phyloP scores from a whole-genome alignment of 129 eudicot genomes.

The carrot (Daucus carota) region DNA sequence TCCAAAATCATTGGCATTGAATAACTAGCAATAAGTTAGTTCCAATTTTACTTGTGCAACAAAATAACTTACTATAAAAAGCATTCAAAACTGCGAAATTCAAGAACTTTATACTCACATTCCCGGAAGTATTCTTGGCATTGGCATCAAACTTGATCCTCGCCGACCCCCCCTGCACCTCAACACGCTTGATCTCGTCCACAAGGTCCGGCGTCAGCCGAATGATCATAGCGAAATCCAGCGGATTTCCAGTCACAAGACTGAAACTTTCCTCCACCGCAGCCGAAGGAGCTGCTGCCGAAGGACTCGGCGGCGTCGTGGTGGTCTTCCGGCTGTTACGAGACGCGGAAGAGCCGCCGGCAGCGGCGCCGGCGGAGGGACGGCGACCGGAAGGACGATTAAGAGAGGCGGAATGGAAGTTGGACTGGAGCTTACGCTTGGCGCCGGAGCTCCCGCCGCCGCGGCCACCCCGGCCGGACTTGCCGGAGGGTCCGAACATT shows the following conservation, averaged over 20 bases:
- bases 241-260: constrained; percentile 54
- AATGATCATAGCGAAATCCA: constrained; percentile 73
- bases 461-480: constrained; percentile 68
- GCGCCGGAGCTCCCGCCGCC: constrained; percentile 39
- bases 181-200: constrained; percentile 87
- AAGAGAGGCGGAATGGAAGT: constrained; percentile 50
- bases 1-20: not conserved
- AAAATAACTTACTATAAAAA: not conserved
- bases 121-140: constrained; percentile 55
- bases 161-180: constrained; percentile 55
- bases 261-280: constrained; percentile 64
- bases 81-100: not conserved
- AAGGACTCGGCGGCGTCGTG: constrained; percentile 6
- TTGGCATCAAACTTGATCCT: constrained; percentile 68
- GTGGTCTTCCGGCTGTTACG: constrained; percentile 34
- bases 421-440: constrained; percentile 58
- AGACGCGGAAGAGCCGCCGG: constrained; percentile 32
- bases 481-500: constrained; percentile 67
- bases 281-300: not conserved
- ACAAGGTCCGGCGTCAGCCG: constrained; percentile 74
- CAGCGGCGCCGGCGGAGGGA: constrained; percentile 40
- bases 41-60: not conserved
- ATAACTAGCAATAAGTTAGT: not conserved
- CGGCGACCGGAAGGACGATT: constrained; percentile 39
- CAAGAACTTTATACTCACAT: constrained; percentile 40